Percentiles rank a stretch among this genome's conserved stretches.
Evolutionary conservation across 2,329 filamentous ascomycete genomes (phyloP).

Genomic region (Fusarium liriodendri): DNA sequence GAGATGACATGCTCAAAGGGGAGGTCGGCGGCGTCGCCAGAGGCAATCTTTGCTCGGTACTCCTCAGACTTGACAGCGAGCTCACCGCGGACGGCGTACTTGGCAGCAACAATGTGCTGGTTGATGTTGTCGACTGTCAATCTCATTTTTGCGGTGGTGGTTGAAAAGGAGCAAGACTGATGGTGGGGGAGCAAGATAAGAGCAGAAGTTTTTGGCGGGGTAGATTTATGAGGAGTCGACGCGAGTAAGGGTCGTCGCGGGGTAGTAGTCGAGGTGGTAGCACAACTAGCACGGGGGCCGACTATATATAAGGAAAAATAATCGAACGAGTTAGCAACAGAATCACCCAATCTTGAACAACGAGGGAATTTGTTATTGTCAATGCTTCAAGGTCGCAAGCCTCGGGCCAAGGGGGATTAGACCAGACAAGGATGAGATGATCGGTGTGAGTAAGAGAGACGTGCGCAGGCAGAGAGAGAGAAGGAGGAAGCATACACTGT

Average conservation of each 20-base stretch:
- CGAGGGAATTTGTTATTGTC: conserved; percentile 22
- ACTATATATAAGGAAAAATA: conserved; percentile 32
- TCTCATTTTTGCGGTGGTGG: conserved; percentile 48
- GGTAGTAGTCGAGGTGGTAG: conserved; percentile 40
- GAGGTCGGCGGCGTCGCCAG: conserved; percentile 66
- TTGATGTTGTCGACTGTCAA: conserved; percentile 92
- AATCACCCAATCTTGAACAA: conserved; percentile 23
- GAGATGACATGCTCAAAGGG: conserved; percentile 94
- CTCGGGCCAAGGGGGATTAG: conserved; percentile 24
- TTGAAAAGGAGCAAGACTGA: conserved; percentile 47
- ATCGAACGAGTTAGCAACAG: conserved; percentile 41
- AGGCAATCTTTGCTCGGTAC: conserved; percentile 80
- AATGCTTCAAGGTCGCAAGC: conserved; percentile 30
- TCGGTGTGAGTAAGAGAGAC: conserved; percentile 23
- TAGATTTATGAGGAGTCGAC: conserved; percentile 28
- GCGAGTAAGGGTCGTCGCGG: conserved; percentile 42
- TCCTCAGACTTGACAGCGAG: conserved; percentile 93
- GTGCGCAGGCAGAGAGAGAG: conserved; percentile 4
- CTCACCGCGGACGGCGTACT: conserved; percentile 97
- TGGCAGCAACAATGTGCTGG: conserved; percentile 83
- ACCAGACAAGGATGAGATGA: conserved; percentile 34
- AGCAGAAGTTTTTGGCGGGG: conserved; percentile 43
- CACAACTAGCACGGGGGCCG: conserved; percentile 32
- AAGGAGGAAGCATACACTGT: conserved; percentile 19
- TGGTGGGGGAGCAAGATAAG: conserved; percentile 31